Evolutionary conservation across 2,329 filamentous ascomycete genomes (phyloP).

Genomic region (Hirsutella minnesotensis): DNA sequence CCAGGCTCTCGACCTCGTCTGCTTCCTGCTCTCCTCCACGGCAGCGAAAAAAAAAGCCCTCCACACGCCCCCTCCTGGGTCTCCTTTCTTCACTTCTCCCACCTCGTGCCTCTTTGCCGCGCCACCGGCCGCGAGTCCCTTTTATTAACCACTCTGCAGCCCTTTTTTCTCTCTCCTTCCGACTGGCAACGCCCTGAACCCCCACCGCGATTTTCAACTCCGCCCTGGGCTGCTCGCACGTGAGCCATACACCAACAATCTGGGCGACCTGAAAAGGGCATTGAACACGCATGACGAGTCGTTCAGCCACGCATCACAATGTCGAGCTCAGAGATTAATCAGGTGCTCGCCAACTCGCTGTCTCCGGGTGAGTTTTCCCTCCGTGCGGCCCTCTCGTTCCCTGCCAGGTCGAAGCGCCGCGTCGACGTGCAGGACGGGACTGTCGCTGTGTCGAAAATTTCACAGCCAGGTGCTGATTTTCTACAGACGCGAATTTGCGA

Average conservation of each 20-base stretch:
- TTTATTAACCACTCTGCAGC: not conserved
- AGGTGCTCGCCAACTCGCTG: constrained; percentile 94
- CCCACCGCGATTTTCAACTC: constrained; percentile 10
- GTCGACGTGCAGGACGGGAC: not conserved
- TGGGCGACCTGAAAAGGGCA: constrained; percentile 3
- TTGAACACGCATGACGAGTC: constrained; percentile 25
- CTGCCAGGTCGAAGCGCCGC: not conserved
- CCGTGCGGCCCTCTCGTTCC: not conserved
- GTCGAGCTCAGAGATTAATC: constrained; percentile 84
- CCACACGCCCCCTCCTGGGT: not conserved
- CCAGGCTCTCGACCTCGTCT: constrained; percentile 1
- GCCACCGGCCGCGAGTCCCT: constrained; percentile 2
- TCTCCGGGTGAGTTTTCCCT: constrained; percentile 62
- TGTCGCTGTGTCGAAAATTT: not conserved
- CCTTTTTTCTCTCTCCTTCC: not conserved
- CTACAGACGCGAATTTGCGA: constrained; percentile 74
- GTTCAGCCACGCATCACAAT: constrained; percentile 34
- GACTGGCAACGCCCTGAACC: not conserved
- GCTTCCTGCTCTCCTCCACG: not conserved
- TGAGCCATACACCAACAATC: constrained; percentile 11
- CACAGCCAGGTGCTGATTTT: constrained; percentile 18
- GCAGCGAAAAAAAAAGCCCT: not conserved
- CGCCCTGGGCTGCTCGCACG: constrained; percentile 17
- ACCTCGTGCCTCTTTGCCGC: constrained; percentile 7
- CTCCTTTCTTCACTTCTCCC: constrained; percentile 3